A percentile compares a stretch with the other conserved stretches of the same genome.
These are phyloP conservation scores for Penicillium polonicum DNA, from an alignment of 2,329 filamentous ascomycete species.

Conservation along the genomic window DNA sequence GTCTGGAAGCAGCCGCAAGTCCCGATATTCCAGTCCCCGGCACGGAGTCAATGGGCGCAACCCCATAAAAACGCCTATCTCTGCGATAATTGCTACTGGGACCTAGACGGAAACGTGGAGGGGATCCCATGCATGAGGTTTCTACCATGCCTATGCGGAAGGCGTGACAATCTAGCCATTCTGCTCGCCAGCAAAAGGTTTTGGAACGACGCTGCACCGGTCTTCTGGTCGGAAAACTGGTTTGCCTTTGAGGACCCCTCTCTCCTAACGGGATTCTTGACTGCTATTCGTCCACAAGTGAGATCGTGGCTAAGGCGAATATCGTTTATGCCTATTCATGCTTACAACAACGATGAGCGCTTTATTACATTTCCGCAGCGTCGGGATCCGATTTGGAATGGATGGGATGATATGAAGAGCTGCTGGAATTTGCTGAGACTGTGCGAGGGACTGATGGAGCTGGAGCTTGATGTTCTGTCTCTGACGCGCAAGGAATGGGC, in stretches of 20 bases:
- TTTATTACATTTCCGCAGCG: neutral
- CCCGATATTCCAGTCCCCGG: constrained; percentile 8
- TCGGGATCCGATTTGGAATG: neutral
- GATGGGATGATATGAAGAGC: constrained; percentile 2
- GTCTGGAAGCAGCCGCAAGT: neutral
- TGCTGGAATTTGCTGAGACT: constrained; percentile 9
- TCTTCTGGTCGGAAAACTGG: constrained; percentile 17
- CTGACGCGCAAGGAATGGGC: constrained; percentile 5
- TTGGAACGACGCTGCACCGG: constrained; percentile 11
- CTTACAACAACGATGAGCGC: neutral
- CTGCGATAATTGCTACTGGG: constrained; percentile 18
- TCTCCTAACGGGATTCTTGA: constrained; percentile 11
- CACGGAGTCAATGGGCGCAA: constrained; percentile 15
- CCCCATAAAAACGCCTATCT: constrained; percentile 10
- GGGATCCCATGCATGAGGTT: constrained; percentile 7
- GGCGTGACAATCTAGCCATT: constrained; percentile 7
- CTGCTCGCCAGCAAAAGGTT: constrained; percentile 7
- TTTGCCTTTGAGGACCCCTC: constrained; percentile 16
- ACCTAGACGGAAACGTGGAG: neutral
- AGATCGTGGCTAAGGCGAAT: constrained; percentile 18
- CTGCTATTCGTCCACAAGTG: constrained; percentile 15
- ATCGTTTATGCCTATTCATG: constrained; percentile 13
- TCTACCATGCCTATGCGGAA: constrained; percentile 12
- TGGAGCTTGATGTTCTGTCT: constrained; percentile 7
- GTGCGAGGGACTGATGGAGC: constrained; percentile 6